Conservation (phyloP, 2,329 filamentous ascomycete species). For the Hypoxylon sp. region DNA sequence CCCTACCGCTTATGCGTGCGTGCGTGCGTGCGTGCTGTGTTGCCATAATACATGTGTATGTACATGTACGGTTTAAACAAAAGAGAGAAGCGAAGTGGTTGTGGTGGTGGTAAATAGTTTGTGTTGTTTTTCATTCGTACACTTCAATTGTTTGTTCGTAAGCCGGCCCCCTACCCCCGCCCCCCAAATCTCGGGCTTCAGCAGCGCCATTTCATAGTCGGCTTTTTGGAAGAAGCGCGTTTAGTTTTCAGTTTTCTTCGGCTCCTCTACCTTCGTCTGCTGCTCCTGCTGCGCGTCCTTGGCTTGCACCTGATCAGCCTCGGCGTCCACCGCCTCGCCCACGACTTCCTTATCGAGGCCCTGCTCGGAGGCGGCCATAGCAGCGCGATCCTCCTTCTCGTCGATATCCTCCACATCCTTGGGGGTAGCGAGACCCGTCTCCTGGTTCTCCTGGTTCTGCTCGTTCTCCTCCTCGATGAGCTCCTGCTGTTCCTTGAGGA, state of each 20-base stretch:
- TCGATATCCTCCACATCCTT: constrained; percentile 95
- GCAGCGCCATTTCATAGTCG: background rate
- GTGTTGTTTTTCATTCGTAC: constrained; percentile 13
- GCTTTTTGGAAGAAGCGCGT: background rate
- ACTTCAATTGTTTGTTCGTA: constrained; percentile 11
- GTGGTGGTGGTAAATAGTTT: constrained; percentile 7
- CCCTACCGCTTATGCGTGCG: background rate
- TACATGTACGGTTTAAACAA: constrained; percentile 37
- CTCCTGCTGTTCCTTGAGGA: constrained; percentile 98
- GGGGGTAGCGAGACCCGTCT: constrained; percentile 79
- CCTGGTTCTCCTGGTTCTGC: constrained; percentile 86
- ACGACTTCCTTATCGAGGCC: constrained; percentile 65
- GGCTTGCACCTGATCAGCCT: constrained; percentile 61
- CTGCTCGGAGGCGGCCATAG: constrained; percentile 65
- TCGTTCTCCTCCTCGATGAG: constrained; percentile 97
- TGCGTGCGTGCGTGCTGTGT: background rate
- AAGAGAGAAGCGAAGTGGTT: constrained; percentile 50
- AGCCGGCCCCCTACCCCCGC: background rate
- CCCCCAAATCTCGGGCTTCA: background rate
- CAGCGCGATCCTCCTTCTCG: constrained; percentile 84
- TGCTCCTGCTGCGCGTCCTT: constrained; percentile 55
- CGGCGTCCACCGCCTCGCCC: constrained; percentile 69
- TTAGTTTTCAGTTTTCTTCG: constrained; percentile 46
- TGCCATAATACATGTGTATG: constrained; percentile 33
- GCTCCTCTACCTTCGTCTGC: constrained; percentile 40